These are phyloP conservation scores for Didymella glomerata DNA, from an alignment of 2,329 filamentous ascomycete species.

Conservation along the genomic window DNA sequence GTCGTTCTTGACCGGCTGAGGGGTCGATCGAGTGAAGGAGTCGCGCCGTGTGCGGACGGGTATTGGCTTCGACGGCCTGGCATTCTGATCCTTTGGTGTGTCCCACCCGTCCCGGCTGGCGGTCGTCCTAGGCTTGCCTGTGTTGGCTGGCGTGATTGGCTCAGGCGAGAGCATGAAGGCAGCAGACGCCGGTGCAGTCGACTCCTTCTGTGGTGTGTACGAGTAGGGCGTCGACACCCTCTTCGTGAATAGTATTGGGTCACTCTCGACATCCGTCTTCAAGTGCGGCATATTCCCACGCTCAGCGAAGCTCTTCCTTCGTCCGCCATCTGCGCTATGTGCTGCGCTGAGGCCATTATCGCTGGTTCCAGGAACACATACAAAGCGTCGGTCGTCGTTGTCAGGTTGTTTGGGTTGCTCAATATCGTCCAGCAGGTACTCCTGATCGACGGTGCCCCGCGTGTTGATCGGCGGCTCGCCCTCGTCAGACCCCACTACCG, in stretches of 20 bases:
- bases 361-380: constrained; percentile 58
- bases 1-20: constrained; percentile 32
- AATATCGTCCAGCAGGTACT: constrained; percentile 71
- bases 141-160: constrained; percentile 52
- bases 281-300: constrained; percentile 46
- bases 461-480: constrained; percentile 67
- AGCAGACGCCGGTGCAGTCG: constrained; percentile 44
- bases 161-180: constrained; percentile 61
- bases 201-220: constrained; percentile 50
- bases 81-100: constrained; percentile 30
- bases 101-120: constrained; percentile 26
- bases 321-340: constrained; percentile 21
- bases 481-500: constrained; percentile 44
- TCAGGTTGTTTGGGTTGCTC: constrained; percentile 39
- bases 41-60: constrained; percentile 40
- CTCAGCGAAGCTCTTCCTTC: constrained; percentile 47
- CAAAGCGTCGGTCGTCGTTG: constrained; percentile 71
- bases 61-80: constrained; percentile 38
- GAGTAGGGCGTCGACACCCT: constrained; percentile 58
- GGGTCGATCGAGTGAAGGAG: constrained; percentile 25
- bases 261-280: constrained; percentile 40
- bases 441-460: constrained; percentile 73
- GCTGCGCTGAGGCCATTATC: constrained; percentile 14
- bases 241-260: constrained; percentile 52
- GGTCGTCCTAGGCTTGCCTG: constrained; percentile 38